Percentiles rank a stretch among this genome's conserved stretches.
Conservation (phyloP, 208 protist genomes). For the Blechomonas ayalai region DNA sequence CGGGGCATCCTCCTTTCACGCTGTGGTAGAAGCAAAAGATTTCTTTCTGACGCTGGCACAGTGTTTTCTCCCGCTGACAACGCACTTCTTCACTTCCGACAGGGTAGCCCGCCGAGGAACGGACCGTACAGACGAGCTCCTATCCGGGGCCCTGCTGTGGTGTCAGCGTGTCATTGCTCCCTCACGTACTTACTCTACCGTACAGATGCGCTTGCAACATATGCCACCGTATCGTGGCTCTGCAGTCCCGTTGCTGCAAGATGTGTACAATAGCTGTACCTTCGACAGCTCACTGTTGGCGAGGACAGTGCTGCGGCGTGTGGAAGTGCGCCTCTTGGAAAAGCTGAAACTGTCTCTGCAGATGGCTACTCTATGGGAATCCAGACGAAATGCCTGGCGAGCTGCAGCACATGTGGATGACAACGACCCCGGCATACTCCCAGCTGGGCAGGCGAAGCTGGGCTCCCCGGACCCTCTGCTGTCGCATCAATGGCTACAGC, state of each 20-base stretch:
- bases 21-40: constrained; percentile 46
- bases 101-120: too few relatives aligned
- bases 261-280: constrained; percentile 54
- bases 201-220: constrained; percentile 1
- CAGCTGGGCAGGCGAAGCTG: background rate
- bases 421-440: background rate
- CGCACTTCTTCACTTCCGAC: background rate
- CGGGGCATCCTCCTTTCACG: constrained; percentile 46
- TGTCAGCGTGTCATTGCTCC: too few relatives aligned
- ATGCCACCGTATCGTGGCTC: background rate
- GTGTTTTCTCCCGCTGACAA: constrained; percentile 32
- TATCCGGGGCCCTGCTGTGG: too few relatives aligned
- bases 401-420: constrained; percentile 20
- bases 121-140: too few relatives aligned
- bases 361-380: background rate
- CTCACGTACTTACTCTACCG: too few relatives aligned
- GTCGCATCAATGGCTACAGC: constrained; percentile 32
- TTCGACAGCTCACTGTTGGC: constrained; percentile 46
- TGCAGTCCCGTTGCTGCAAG: background rate
- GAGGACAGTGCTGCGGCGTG: constrained; percentile 36
- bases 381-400: constrained; percentile 3
- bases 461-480: constrained; percentile 18
- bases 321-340: constrained; percentile 42
- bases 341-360: constrained; percentile 29
- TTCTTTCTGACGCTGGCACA: constrained; percentile 38